Percentiles rank a stretch among this genome's conserved stretches.
Evolutionary conservation across 257 asterid genomes (phyloP).

Genomic region (Verbena officinalis): DNA sequence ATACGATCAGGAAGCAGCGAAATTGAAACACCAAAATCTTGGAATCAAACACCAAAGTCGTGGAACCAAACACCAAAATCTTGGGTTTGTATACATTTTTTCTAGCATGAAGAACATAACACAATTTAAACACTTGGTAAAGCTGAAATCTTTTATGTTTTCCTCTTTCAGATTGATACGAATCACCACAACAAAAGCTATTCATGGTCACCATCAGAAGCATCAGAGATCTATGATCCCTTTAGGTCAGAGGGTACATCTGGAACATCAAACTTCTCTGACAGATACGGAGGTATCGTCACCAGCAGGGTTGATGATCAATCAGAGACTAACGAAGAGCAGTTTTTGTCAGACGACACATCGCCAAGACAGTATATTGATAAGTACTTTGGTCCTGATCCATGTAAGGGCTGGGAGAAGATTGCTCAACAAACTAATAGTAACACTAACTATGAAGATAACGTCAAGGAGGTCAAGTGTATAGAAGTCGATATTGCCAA

Average conservation of each 20-base stretch:
- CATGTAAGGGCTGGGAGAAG: constrained; percentile 89
- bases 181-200: constrained; percentile 40
- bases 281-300: constrained; percentile 38
- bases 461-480: constrained; percentile 67
- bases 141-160: constrained; percentile 9
- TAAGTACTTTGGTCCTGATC: constrained; percentile 95
- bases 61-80: no score
- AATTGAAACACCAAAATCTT: constrained; percentile 41
- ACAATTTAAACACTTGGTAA: no score
- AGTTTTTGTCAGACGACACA: constrained; percentile 63
- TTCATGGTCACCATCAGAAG: constrained; percentile 69
- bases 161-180: constrained; percentile 50
- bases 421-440: constrained; percentile 42
- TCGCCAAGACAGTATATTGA: constrained; percentile 78
- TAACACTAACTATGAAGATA: constrained; percentile 45
- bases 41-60: neutral
- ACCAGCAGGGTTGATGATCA: constrained; percentile 46
- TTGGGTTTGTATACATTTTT: no score
- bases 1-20: constrained; percentile 39
- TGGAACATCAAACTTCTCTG: constrained; percentile 43
- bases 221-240: constrained; percentile 65
- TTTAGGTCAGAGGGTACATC: constrained; percentile 51
- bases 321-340: constrained; percentile 62
- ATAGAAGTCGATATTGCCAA: constrained; percentile 44
- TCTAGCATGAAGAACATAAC: no score